Evolutionary conservation across 805 yeast species (phyloP).

Genomic region (Candida arabinofermentans): DNA sequence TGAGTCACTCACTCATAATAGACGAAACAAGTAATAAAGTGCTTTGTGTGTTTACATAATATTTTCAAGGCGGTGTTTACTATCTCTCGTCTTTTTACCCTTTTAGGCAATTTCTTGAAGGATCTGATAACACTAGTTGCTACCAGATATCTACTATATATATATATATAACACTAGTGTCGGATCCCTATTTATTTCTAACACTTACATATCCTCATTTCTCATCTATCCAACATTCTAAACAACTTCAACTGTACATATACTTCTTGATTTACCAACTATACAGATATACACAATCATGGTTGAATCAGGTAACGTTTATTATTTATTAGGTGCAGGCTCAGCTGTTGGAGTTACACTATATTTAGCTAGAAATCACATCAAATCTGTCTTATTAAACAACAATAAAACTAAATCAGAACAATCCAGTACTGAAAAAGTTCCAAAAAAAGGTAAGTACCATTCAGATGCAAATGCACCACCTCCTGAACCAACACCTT

Average conservation of each 20-base stretch:
- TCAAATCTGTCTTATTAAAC: slow-evolving; percentile 5
- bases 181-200: too few species aligned
- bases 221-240: background rate
- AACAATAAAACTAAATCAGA: slow-evolving; percentile 1
- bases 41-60: too few species aligned
- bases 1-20: background rate
- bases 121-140: background rate
- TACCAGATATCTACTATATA: too few species aligned
- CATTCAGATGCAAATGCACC: slow-evolving; percentile 26
- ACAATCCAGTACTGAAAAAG: slow-evolving; percentile 4
- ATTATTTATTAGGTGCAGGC: slow-evolving; percentile 22
- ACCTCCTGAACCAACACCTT: slow-evolving; percentile 49
- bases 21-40: background rate
- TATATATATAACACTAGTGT: too few species aligned
- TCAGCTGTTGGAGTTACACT: slow-evolving; percentile 20
- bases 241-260: too few species aligned
- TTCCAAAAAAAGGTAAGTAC: slow-evolving; percentile 16
- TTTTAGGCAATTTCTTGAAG: slow-evolving; percentile 10
- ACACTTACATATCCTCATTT: too few species aligned
- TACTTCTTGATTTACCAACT: too few species aligned
- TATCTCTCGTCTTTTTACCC: slow-evolving; percentile 17
- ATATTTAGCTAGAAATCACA: slow-evolving; percentile 15
- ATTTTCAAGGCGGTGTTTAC: too few species aligned
- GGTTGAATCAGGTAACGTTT: too few species aligned
- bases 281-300: too few species aligned